phyloP scores from a whole-genome alignment of 495 filamentous ascomycete genomes.

The Delitschia confertaspora region DNA sequence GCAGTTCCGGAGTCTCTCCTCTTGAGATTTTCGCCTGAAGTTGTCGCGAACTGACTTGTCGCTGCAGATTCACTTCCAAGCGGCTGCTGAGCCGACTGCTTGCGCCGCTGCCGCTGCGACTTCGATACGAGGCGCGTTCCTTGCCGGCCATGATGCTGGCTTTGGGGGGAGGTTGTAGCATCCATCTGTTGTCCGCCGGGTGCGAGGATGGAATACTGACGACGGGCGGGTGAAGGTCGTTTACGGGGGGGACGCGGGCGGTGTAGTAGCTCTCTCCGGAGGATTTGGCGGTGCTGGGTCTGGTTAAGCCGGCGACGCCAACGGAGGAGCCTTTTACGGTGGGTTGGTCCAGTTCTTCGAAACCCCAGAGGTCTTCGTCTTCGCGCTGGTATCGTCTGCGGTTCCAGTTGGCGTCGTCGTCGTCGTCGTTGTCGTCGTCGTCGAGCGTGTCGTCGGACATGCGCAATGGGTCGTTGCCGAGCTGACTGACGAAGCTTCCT shows the following conservation, averaged over 20 bases:
- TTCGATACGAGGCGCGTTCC: conserved; percentile 44
- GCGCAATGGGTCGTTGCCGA: conserved; percentile 15
- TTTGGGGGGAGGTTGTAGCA: conserved; percentile 79
- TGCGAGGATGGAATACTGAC: conserved; percentile 63
- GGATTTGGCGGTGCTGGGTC: conserved; percentile 32
- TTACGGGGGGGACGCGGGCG: conserved; percentile 61
- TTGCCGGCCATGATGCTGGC: conserved; percentile 85
- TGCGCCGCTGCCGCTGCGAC: conserved; percentile 41
- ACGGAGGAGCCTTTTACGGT: conserved; percentile 38
- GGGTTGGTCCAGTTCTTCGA: conserved; percentile 31
- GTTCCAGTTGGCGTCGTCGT: conserved; percentile 58
- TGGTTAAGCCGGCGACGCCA: conserved; percentile 45
- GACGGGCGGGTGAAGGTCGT: conserved; percentile 78
- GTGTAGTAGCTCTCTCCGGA: conserved; percentile 51
- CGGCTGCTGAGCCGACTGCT: conserved; percentile 37
- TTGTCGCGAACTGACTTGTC: conserved; percentile 35
- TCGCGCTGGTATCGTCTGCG: conserved; percentile 69
- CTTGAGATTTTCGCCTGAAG: conserved; percentile 30
- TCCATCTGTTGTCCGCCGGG: conserved; percentile 68
- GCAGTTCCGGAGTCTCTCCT: conserved; percentile 32
- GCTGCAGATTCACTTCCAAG: conserved; percentile 32
- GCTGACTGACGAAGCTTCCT: conserved; percentile 22
- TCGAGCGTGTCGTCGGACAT: conserved; percentile 27
- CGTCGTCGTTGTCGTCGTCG: conserved; percentile 49
- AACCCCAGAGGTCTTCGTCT: conserved; percentile 75